Evolutionary conservation across 805 yeast species (phyloP).

Genomic region (Tetrapisispora arboricola): DNA sequence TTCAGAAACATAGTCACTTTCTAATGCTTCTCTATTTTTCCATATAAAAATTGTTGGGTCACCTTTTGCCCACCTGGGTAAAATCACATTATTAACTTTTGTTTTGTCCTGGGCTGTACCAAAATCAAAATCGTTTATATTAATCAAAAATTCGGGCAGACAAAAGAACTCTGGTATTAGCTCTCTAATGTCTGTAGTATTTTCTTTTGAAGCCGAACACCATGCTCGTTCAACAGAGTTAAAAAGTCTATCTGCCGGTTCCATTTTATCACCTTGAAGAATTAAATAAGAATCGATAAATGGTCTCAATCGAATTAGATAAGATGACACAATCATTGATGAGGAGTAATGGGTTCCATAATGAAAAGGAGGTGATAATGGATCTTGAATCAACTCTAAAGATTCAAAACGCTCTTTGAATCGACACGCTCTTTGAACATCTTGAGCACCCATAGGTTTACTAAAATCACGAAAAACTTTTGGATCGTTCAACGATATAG

Average conservation of each 20-base stretch:
- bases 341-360: conserved; percentile 92
- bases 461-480: conserved; percentile 61
- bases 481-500: conserved; percentile 54
- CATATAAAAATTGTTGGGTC: conserved; percentile 66
- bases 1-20: conserved; percentile 68
- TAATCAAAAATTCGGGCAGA: conserved; percentile 66
- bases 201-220: conserved; percentile 68
- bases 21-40: conserved; percentile 74
- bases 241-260: conserved; percentile 77
- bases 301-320: conserved; percentile 65
- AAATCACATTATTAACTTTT: conserved; percentile 46
- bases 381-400: conserved; percentile 48
- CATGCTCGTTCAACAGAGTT: conserved; percentile 69
- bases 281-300: conserved; percentile 68
- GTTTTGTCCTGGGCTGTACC: conserved; percentile 58
- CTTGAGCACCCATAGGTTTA: conserved; percentile 90
- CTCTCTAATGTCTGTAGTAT: conserved; percentile 82
- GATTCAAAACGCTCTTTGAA: conserved; percentile 70
- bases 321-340: conserved; percentile 86
- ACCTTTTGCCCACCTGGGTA: conserved; percentile 79
- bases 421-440: conserved; percentile 44
- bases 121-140: conserved; percentile 56
- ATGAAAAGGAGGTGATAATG: conserved; percentile 65
- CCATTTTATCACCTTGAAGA: conserved; percentile 81
- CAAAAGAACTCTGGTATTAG: conserved; percentile 79